Base-by-base conservation (phyloP, 306 rosid species). In the Vigna angularis region DNA sequence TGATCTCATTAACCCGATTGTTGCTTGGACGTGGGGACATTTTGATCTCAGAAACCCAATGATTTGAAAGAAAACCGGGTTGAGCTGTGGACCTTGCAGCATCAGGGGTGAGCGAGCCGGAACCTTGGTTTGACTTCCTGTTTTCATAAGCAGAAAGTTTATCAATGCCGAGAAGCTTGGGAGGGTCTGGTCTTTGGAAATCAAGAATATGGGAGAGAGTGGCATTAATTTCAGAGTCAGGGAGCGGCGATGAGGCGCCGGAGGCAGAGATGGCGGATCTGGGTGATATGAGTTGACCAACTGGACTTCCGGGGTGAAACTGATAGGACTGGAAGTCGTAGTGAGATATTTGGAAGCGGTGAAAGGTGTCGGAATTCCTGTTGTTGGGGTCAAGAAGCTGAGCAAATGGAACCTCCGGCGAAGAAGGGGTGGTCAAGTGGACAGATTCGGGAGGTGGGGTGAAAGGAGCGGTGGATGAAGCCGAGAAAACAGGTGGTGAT, bases 331-430 rank as follows among this genome's bases (percentile, higher is more conserved):
- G 97, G 73, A 93, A 96, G 65, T 96, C 97, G 77, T 85, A 85
- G 75, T 84, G 91, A 38, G 97, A 91, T 68, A 93, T 78, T 66
- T 90, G 85, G 86, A 87, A 86, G 71, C 86, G 89, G 82, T 59
- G 86, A 74, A 66, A 86, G 24, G 89, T 83, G 49, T 91, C 97
- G 56, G 83, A 67, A 42, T 85, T 88, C 80, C 59, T 87, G 20
- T 86, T 77, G 24, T 78, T 79, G 9, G 97, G 87, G 75, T 87
- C 89, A 73, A 96, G 89, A 83, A 91, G 82, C 82, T 86, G 96
- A 82, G 99, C 99, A 81, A 96, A 96, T 15, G 99, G 99, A 52
- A 96, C 98, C 86, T 96, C 98, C 0, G 98, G 99, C 2, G 99
- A 96, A 63, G 99, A 93, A 71, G 99, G 99, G 9, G 96, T 93